Evolutionary conservation across 2,329 filamentous ascomycete genomes (phyloP), one percentile per base, ranked within the genome.

Genomic region (Calonectria crousiana): DNA sequence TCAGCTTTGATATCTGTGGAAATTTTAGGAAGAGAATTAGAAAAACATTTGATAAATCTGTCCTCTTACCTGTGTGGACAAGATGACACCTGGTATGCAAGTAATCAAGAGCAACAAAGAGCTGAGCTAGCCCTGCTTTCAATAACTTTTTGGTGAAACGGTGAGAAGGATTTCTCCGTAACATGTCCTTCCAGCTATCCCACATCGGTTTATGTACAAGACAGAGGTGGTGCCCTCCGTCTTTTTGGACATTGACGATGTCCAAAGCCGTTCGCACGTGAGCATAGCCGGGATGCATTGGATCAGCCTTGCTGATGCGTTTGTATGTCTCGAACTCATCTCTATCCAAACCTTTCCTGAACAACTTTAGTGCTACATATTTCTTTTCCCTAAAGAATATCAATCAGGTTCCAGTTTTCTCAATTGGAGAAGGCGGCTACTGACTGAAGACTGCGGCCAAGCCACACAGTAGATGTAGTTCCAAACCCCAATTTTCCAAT

Each of bases 81-180:
- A 88, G 77, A 58, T 84, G 83, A 77, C 84, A 85, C 74, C 87
- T 84, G 4, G 81, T 82, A 74, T 88, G 86, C 30, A 88, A 74
- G 41, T 77, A 81, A 67, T 88, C 85, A 5, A 87, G 83, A 20
- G 85, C 86, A 41, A 82, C 81, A 28, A 87, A 83, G 11, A 79
- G 36, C 38, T 75, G 69, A 88, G 80, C 26, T 11, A 52, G 23
- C 1, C 82, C 81, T 30, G 74, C 76, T 70, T 83, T 84, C 11
- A 88, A 77, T 6, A 87, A 77, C 26, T 82, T 79, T 38, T 83
- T 79, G 11, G 84, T 82, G 65, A 87, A 86, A 16, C 84, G 78
- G 73, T 81, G 77, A 0, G 34, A 73, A 1, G 83, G 79, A 62
- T 86, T 85, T 11, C 84, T 81, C 44, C 74, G 80, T 0, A 85